Conservation (phyloP, 345 rosid species). For the Ceriops tagal region DNA sequence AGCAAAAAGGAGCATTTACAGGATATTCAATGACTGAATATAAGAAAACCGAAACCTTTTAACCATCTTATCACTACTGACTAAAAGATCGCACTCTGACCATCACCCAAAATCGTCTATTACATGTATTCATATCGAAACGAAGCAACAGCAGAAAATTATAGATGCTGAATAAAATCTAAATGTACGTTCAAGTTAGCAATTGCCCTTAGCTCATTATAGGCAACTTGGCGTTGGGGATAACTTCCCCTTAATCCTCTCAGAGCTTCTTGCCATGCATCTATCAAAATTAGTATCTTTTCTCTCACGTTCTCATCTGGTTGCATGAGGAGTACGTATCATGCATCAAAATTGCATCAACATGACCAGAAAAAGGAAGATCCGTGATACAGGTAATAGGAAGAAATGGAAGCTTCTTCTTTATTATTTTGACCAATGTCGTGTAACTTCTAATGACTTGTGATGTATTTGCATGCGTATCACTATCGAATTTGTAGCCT, state of each 20-base stretch:
- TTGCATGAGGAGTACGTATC: conserved; percentile 43
- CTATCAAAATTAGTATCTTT: conserved; percentile 68
- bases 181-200: background rate
- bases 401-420: conserved; percentile 70
- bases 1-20: background rate
- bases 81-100: too few relatives aligned
- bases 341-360: too few relatives aligned
- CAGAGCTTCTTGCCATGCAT: conserved; percentile 73
- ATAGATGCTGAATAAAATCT: background rate
- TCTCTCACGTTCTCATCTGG: conserved; percentile 90
- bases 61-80: too few relatives aligned
- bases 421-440: conserved; percentile 96
- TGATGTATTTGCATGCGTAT: too few relatives aligned
- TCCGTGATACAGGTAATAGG: conserved; percentile 10
- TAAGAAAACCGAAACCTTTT: too few relatives aligned
- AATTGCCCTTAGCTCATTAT: conserved; percentile 76
- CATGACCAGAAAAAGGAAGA: background rate
- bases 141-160: background rate
- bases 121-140: too few relatives aligned
- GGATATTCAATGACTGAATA: background rate
- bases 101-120: too few relatives aligned
- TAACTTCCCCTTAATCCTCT: conserved; percentile 74
- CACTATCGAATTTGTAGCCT: too few relatives aligned
- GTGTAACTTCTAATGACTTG: conserved; percentile 30
- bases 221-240: conserved; percentile 85